These are phyloP conservation scores for Alternaria ethzedia DNA, from an alignment of 2,329 filamentous ascomycete genomes.

Conservation along the genomic window DNA sequence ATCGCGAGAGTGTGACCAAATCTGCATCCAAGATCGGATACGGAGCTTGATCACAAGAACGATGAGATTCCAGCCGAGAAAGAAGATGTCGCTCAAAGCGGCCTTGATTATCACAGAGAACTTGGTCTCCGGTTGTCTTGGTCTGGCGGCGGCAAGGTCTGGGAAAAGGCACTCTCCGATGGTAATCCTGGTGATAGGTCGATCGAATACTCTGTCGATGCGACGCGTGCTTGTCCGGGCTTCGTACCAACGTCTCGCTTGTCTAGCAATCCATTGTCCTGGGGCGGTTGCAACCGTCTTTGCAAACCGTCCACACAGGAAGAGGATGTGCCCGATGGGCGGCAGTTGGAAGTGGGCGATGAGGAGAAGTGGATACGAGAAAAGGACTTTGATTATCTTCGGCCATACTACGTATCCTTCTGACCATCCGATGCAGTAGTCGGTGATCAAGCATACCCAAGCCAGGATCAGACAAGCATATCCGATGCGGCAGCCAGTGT, in stretches of 20 bases:
- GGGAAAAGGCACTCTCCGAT: conserved; percentile 9
- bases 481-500: background rate
- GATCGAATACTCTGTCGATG: conserved; percentile 4
- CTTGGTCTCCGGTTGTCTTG: background rate
- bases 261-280: background rate
- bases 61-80: background rate
- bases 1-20: background rate
- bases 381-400: background rate
- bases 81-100: background rate
- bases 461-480: background rate
- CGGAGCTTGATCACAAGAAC: background rate
- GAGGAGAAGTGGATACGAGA: background rate
- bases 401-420: background rate
- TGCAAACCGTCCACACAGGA: background rate
- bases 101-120: background rate
- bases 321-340: background rate
- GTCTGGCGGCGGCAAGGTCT: background rate
- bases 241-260: background rate
- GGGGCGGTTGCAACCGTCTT: background rate
- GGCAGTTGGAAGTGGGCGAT: background rate
- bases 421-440: background rate
- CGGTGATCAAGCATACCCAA: background rate
- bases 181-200: background rate
- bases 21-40: background rate
- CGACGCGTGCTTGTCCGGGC: background rate